phyloP scores from a whole-genome alignment of 116 monocot species.

The Dioscorea cayenensis region DNA sequence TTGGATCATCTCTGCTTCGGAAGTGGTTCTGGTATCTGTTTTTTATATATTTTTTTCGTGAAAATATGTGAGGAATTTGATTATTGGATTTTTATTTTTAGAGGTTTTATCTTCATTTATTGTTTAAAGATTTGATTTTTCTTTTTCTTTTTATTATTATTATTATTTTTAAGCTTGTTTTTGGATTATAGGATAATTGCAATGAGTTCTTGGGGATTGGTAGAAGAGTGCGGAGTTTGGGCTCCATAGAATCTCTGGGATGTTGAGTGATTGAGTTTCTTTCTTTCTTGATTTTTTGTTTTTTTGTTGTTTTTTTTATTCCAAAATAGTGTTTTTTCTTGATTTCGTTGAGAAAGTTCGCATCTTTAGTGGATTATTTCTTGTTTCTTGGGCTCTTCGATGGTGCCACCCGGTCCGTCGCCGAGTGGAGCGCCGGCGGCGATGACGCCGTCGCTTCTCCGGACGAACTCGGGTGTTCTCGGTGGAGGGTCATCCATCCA shows the following conservation, averaged over 20 bases:
- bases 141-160: no score
- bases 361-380: background rate
- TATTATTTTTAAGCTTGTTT: background rate
- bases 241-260: background rate
- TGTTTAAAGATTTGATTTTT: background rate
- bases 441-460: slow-evolving; percentile 25
- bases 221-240: background rate
- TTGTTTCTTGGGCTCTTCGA: slow-evolving; percentile 3
- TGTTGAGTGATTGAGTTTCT: background rate
- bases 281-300: background rate
- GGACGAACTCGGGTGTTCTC: slow-evolving; percentile 37
- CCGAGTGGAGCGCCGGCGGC: slow-evolving; percentile 49
- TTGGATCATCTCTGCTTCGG: background rate
- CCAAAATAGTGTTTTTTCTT: background rate
- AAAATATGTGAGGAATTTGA: background rate
- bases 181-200: background rate
- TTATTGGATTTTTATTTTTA: background rate
- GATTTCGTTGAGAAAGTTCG: background rate
- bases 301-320: background rate
- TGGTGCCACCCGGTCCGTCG: slow-evolving; percentile 81
- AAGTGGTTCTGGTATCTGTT: background rate
- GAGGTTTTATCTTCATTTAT: background rate
- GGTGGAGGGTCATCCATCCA: slow-evolving; percentile 12
- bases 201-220: background rate
- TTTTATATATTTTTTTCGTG: background rate